phyloP scores from a whole-genome alignment of 2,329 filamentous ascomycete genomes.

The Fusarium compactum region DNA sequence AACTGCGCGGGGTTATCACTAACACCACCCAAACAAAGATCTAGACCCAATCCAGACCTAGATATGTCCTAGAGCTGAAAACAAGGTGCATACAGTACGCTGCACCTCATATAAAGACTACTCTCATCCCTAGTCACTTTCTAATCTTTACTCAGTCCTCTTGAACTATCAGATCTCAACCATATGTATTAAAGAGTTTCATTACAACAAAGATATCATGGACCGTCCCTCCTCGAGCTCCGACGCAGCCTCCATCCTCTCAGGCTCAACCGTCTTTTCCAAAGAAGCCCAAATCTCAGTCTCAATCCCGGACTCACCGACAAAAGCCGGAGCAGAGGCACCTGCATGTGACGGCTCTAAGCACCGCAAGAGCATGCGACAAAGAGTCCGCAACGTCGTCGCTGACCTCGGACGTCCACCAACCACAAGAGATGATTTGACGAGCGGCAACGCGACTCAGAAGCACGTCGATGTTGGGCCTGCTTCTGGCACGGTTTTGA shows the following conservation, averaged over 20 bases:
- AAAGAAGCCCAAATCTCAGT: conserved; percentile 41
- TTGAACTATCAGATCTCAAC: not conserved
- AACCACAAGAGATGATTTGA: conserved; percentile 50
- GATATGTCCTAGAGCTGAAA: not conserved
- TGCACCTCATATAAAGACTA: not conserved
- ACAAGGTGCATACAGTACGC: not conserved
- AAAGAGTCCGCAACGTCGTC: conserved; percentile 52
- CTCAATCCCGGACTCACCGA: conserved; percentile 7
- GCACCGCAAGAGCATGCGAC: conserved; percentile 47
- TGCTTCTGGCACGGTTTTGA: conserved; percentile 42
- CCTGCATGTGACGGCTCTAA: conserved; percentile 8
- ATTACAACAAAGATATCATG: conserved; percentile 36
- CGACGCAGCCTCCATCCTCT: conserved; percentile 50
- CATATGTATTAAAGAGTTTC: not conserved
- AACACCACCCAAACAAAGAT: conserved; percentile 19
- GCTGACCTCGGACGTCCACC: conserved; percentile 51
- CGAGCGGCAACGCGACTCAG: conserved; percentile 48
- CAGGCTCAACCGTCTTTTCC: conserved; percentile 48
- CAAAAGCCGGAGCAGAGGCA: conserved; percentile 15
- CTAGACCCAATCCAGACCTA: conserved; percentile 20
- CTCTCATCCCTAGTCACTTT: not conserved
- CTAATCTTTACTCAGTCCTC: not conserved
- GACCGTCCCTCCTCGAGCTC: conserved; percentile 44
- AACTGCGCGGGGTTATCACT: conserved; percentile 27
- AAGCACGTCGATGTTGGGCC: conserved; percentile 48